Conservation (phyloP, 1,284 basidiomycete genomes). For the Fomitopsis betulina region DNA sequence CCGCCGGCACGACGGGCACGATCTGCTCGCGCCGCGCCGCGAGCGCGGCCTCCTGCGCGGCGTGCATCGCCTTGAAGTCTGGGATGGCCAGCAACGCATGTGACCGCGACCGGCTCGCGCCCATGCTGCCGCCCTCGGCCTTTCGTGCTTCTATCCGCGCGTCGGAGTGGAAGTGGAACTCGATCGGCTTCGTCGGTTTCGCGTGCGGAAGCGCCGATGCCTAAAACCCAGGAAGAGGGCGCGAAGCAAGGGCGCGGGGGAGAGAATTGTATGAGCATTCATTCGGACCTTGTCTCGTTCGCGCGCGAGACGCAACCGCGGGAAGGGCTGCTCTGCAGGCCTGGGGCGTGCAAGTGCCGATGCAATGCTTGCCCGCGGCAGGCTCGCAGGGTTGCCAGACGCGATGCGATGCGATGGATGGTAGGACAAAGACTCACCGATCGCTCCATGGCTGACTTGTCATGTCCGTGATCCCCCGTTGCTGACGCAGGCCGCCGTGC, state of each 20-base stretch:
- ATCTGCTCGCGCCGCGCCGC: conserved; percentile 41
- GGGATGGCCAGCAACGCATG: conserved; percentile 33
- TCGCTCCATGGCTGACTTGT: conserved; percentile 12
- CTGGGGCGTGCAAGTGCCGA: not conserved
- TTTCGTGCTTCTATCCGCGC: conserved; percentile 38
- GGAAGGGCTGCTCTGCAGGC: not conserved
- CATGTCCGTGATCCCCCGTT: conserved; percentile 5
- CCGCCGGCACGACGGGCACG: conserved; percentile 41
- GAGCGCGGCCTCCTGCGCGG: conserved; percentile 39
- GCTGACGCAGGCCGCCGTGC: conserved; percentile 4
- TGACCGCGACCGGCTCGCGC: conserved; percentile 9
- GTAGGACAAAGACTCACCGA: conserved; percentile 21
- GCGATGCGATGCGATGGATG: conserved; percentile 3
- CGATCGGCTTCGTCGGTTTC: conserved; percentile 43
- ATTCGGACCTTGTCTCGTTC: not conserved
- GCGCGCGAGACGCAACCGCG: not conserved
- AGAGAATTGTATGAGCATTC: not conserved
- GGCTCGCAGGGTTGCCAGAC: not conserved
- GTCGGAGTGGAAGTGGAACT: conserved; percentile 46
- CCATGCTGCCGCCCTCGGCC: conserved; percentile 14
- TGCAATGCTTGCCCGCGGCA: not conserved
- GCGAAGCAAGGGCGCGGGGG: not conserved
- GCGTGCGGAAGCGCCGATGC: conserved; percentile 26
- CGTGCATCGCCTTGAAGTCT: conserved; percentile 51
- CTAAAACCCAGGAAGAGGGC: conserved; percentile 9